Percentiles rank a stretch among this genome's conserved stretches.
phyloP scores from a whole-genome alignment of 2,329 filamentous ascomycete species.

The Cordyceps farinosa region DNA sequence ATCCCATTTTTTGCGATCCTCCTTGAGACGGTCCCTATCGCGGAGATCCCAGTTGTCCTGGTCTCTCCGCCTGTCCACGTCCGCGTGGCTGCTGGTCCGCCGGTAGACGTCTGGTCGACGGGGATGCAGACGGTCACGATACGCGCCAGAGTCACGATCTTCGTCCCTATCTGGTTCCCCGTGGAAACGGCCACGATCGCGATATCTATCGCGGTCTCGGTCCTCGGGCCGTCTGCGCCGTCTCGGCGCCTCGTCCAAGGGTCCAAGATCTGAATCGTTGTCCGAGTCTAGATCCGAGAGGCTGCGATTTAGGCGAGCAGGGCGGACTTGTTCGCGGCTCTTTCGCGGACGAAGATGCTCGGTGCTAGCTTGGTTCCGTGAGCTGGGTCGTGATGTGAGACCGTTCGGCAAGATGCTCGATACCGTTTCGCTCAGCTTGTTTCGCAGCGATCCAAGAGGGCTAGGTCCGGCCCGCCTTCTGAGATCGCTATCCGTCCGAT shows the following conservation, averaged over 20 bases:
- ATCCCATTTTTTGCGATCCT: constrained; percentile 33
- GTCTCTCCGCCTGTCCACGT: constrained; percentile 42
- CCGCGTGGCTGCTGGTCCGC: constrained; percentile 49
- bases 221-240: constrained; percentile 35
- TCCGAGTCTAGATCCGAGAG: constrained; percentile 41
- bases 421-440: constrained; percentile 45
- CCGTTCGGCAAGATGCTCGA: constrained; percentile 41
- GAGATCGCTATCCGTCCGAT: constrained; percentile 37
- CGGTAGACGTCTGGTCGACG: constrained; percentile 40
- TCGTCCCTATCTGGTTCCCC: constrained; percentile 31
- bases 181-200: constrained; percentile 32
- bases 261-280: constrained; percentile 33
- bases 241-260: constrained; percentile 31
- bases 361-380: constrained; percentile 29
- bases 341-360: constrained; percentile 33
- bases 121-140: constrained; percentile 34
- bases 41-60: constrained; percentile 33
- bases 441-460: constrained; percentile 38
- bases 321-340: constrained; percentile 39
- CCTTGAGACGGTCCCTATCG: constrained; percentile 30
- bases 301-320: constrained; percentile 39
- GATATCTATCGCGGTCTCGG: constrained; percentile 36
- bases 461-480: constrained; percentile 35
- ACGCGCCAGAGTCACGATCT: constrained; percentile 29
- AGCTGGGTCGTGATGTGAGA: constrained; percentile 33